Percentiles rank a stretch among this genome's conserved stretches.
These are phyloP conservation scores for Dunaliella sp. DNA, from an alignment of 139 green algal species.

Conservation along the genomic window DNA sequence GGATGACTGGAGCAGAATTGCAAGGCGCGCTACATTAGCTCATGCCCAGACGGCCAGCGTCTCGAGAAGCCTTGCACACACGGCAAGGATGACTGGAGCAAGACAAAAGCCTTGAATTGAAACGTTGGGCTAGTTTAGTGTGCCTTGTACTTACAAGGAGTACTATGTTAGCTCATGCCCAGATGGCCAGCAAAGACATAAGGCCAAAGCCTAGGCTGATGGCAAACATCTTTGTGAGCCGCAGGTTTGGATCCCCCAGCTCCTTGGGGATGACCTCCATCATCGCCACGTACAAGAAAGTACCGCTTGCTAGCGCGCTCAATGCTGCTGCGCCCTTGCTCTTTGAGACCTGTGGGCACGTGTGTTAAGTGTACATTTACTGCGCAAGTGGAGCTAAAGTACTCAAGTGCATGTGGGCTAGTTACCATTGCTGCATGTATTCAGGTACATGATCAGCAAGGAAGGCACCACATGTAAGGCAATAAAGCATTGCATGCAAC, in stretches of 20 bases:
- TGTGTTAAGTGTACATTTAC: neutral
- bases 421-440: neutral
- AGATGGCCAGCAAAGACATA: slow-evolving; percentile 78
- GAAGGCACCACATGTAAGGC: too few relatives aligned
- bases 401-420: neutral
- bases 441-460: neutral
- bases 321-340: slow-evolving; percentile 52
- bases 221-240: slow-evolving; percentile 53
- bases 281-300: slow-evolving; percentile 81
- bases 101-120: too few relatives aligned
- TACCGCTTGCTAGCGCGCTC: slow-evolving; percentile 70
- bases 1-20: too few relatives aligned
- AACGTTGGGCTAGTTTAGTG: too few relatives aligned
- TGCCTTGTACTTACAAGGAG: too few relatives aligned
- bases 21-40: neutral
- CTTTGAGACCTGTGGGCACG: slow-evolving; percentile 37
- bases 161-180: slow-evolving; percentile 49
- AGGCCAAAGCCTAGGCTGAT: slow-evolving; percentile 64
- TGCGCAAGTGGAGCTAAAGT: too few relatives aligned
- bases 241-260: slow-evolving; percentile 45
- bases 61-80: too few relatives aligned
- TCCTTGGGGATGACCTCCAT: slow-evolving; percentile 83
- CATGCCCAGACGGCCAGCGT: too few relatives aligned
- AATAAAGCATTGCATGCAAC: too few relatives aligned
- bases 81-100: too few relatives aligned